These are phyloP conservation scores for Gaertneriomyces semiglobifer DNA, from an alignment of 192 early-diverging fungal species.

Conservation along the genomic window DNA sequence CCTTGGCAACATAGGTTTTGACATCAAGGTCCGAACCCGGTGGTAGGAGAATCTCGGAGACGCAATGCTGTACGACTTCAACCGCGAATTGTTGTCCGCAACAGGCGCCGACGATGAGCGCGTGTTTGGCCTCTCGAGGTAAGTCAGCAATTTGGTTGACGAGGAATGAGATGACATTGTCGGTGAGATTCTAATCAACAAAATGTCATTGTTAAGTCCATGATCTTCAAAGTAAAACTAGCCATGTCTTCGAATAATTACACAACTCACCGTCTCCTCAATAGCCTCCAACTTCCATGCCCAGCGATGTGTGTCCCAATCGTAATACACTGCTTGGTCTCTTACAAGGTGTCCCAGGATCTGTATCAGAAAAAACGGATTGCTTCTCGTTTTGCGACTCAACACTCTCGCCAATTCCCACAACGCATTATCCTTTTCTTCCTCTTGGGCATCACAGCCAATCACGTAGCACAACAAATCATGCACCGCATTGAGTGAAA, in stretches of 20 bases:
- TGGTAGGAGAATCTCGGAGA: background rate
- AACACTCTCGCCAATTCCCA: background rate
- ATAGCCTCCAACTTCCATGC: background rate
- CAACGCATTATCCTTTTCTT: background rate
- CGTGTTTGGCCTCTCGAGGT: background rate
- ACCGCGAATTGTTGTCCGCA: background rate
- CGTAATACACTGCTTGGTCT: background rate
- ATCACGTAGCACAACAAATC: background rate
- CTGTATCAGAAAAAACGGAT: background rate
- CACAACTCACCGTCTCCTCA: background rate
- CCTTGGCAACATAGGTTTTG: background rate
- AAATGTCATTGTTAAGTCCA: too few species aligned
- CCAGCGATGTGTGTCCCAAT: background rate
- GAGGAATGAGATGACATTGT: slow-evolving; percentile 1
- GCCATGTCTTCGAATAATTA: too few species aligned
- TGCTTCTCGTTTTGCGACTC: background rate
- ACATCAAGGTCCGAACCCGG: background rate
- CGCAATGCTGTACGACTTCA: background rate
- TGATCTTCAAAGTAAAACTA: too few species aligned
- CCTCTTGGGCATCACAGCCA: background rate
- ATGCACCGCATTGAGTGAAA: background rate
- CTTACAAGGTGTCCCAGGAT: background rate
- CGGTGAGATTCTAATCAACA: background rate
- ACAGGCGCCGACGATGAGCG: background rate
- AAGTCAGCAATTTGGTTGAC: background rate